Evolutionary conservation across 129 eudicot genomes (phyloP), one percentile per base, ranked within the genome.

Genomic region (Centaurea solstitialis): DNA sequence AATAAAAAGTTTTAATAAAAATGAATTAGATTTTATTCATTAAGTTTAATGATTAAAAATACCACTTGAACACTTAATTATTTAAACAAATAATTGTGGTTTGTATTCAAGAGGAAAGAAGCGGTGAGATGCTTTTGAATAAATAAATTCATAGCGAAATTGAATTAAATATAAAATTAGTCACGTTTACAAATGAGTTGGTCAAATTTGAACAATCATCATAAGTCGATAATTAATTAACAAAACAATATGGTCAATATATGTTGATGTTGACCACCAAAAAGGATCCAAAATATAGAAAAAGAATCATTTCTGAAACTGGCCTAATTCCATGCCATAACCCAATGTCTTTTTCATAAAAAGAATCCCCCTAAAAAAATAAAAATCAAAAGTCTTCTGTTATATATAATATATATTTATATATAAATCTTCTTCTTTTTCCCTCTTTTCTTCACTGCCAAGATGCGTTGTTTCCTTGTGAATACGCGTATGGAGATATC

Each of bases 381-480:
- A 21, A 41, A 38, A 39, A 57, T 76, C 4, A 70, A 76, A 83
- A 64, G 68, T 64, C 30, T 13, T 21, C 28, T 64, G 68, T 64
- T 77, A 1, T 41, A 5, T 82, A 26, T 37, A 9, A 28, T 37
- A 0, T 39, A 45, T 76, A 76, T 82, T 39, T 71, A 7, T 33
- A 33, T 33, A 33, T 33, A 33, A 33, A n/a, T n/a, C n/a, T n/a
- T 64, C 68, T 64, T 71, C 40, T 9, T 20, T 23, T 70, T 76
- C 66, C 66, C 68, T 2, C 78, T 12, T 74, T 41, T 24, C 50
- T 70, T 77, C 53, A 83, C 8, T 64, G 86, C 61, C 12, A 30
- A 77, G 79, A 64, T 20, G 47, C 61, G 77, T 62, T 77, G 77
- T 62, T 77, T 83, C 73, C 86, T 72, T 77, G 79, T 83, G 86